phyloP scores from a whole-genome alignment of 2,329 filamentous ascomycete genomes.

The Fusarium concolor region DNA sequence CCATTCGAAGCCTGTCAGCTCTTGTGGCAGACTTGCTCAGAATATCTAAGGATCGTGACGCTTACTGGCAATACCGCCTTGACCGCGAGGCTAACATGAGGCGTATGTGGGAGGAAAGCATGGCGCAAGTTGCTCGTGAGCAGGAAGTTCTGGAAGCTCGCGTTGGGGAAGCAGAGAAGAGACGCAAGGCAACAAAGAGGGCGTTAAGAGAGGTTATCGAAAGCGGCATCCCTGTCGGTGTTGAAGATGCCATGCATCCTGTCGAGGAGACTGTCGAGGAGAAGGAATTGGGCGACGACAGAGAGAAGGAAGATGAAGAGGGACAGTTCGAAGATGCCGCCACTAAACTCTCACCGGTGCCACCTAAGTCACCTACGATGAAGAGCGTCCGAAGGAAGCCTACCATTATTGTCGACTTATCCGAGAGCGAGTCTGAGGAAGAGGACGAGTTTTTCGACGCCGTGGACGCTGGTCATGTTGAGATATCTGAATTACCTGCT shows the following conservation, averaged over 20 bases:
- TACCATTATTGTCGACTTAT: slow-evolving; percentile 77
- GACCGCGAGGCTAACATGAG: slow-evolving; percentile 92
- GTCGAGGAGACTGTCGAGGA: slow-evolving; percentile 47
- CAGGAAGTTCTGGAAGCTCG: slow-evolving; percentile 91
- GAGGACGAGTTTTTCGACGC: slow-evolving; percentile 98
- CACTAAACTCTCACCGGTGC: slow-evolving; percentile 16
- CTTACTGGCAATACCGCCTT: slow-evolving; percentile 95
- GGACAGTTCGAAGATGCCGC: slow-evolving; percentile 42
- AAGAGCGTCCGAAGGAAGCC: slow-evolving; percentile 66
- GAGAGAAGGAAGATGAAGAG: slow-evolving; percentile 35
- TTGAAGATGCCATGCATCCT: slow-evolving; percentile 46
- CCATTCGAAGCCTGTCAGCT: slow-evolving; percentile 86
- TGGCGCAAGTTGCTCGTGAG: slow-evolving; percentile 95
- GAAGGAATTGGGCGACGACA: slow-evolving; percentile 47
- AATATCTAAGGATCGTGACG: slow-evolving; percentile 92
- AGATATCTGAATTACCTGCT: slow-evolving; percentile 76
- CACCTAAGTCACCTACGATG: slow-evolving; percentile 26
- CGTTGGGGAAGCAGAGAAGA: slow-evolving; percentile 90
- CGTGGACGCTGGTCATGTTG: slow-evolving; percentile 90
- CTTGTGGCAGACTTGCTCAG: slow-evolving; percentile 88
- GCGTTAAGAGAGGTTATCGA: slow-evolving; percentile 88
- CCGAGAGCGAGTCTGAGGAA: slow-evolving; percentile 83
- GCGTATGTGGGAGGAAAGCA: slow-evolving; percentile 98
- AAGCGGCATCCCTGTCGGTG: slow-evolving; percentile 53
- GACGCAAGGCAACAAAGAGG: slow-evolving; percentile 88